These are phyloP conservation scores for Kluyveromyces siamensis DNA, from an alignment of 805 yeast genomes.

Conservation along the genomic window DNA sequence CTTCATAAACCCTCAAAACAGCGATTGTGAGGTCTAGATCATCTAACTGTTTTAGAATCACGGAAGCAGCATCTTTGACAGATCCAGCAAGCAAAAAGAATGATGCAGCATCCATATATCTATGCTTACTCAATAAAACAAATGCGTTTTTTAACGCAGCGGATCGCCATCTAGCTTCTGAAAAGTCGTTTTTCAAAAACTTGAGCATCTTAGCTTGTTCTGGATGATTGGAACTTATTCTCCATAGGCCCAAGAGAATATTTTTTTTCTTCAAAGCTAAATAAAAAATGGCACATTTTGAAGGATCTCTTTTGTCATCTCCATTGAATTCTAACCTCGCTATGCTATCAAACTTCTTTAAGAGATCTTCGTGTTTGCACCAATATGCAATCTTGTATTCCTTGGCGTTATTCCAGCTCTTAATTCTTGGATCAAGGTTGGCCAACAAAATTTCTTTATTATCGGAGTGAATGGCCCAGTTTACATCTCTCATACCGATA, in stretches of 20 bases:
- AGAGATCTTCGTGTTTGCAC: constrained; percentile 42
- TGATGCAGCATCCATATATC: constrained; percentile 79
- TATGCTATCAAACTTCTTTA: constrained; percentile 49
- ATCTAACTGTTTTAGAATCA: constrained; percentile 53
- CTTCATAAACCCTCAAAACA: constrained; percentile 68
- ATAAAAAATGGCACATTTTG: constrained; percentile 62
- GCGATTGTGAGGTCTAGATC: constrained; percentile 73
- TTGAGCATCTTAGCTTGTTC: constrained; percentile 78
- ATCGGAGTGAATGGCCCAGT: constrained; percentile 82
- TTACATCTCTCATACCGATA: constrained; percentile 69
- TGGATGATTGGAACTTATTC: constrained; percentile 59
- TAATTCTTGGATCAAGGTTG: constrained; percentile 33
- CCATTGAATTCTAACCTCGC: constrained; percentile 66
- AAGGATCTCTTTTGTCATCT: constrained; percentile 57
- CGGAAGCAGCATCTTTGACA: constrained; percentile 67
- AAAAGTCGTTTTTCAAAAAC: constrained; percentile 70
- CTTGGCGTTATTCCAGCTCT: constrained; percentile 49
- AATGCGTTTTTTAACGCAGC: constrained; percentile 92
- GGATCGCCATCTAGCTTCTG: constrained; percentile 65
- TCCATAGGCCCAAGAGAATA: constrained; percentile 75
- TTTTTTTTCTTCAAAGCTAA: constrained; percentile 72
- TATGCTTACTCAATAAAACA: constrained; percentile 80
- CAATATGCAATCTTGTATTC: constrained; percentile 66
- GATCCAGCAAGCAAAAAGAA: constrained; percentile 77
- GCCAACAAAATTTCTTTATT: constrained; percentile 59